Conservation (phyloP, 2,329 filamentous ascomycete species). For the Claviceps sp. region DNA sequence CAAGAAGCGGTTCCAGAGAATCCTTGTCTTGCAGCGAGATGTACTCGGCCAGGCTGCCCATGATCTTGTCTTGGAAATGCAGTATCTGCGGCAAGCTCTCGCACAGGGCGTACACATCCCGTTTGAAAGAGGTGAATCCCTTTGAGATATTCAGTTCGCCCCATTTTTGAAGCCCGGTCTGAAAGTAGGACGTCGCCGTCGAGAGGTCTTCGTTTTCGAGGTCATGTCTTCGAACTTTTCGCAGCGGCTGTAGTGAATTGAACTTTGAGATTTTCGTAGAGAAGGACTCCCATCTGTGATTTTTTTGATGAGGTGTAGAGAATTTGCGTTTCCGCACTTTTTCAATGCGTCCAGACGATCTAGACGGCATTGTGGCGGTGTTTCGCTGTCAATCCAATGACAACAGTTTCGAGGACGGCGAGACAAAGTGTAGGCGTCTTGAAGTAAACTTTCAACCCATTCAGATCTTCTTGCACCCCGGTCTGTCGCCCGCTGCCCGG, state of each 20-base stretch:
- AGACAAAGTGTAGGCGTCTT: neutral
- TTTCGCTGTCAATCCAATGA: neutral
- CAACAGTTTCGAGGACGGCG: slow-evolving; percentile 1
- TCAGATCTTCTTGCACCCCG: slow-evolving; percentile 10
- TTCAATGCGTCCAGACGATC: slow-evolving; percentile 51
- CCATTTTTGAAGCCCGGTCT: slow-evolving; percentile 75
- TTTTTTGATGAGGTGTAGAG: slow-evolving; percentile 62
- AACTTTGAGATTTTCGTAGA: slow-evolving; percentile 80
- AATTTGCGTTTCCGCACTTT: slow-evolving; percentile 59
- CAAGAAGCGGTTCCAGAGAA: slow-evolving; percentile 73
- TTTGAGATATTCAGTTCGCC: slow-evolving; percentile 79
- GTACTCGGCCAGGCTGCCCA: slow-evolving; percentile 60
- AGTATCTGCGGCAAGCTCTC: slow-evolving; percentile 87
- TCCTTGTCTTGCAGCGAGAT: slow-evolving; percentile 68
- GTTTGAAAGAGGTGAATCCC: slow-evolving; percentile 63
- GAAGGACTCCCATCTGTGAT: slow-evolving; percentile 86
- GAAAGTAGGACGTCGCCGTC: slow-evolving; percentile 74
- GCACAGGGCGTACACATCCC: slow-evolving; percentile 61
- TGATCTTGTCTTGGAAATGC: slow-evolving; percentile 77
- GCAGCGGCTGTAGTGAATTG: slow-evolving; percentile 79
- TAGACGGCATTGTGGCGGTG: slow-evolving; percentile 42
- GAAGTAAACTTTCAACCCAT: neutral
- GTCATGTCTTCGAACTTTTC: slow-evolving; percentile 73
- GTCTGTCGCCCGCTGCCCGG: slow-evolving; percentile 4
- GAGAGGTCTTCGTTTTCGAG: slow-evolving; percentile 68